Percentiles rank a stretch among this genome's conserved stretches.
Evolutionary conservation across 805 yeast species (phyloP).

Genomic region (Myxozyma geophila): DNA sequence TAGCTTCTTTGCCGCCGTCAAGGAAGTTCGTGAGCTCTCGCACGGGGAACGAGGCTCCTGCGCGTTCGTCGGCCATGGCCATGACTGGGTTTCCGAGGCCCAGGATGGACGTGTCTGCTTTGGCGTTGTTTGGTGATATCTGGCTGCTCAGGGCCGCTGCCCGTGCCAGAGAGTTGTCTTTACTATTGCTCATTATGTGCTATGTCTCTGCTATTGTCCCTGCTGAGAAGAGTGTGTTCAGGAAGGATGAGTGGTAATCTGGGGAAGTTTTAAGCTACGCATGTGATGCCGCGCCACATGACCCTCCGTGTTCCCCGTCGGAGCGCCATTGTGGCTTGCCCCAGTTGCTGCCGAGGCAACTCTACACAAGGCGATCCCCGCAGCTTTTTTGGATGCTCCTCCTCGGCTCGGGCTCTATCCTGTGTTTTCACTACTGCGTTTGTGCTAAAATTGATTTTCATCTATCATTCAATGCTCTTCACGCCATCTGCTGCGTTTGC

Average conservation of each 20-base stretch:
- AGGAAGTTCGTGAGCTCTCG: conserved; percentile 51
- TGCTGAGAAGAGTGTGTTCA: too few relatives aligned
- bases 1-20: conserved; percentile 50
- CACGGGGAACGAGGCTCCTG: conserved; percentile 45
- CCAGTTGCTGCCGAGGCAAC: background rate
- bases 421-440: background rate
- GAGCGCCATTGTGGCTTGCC: background rate
- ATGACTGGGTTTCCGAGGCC: conserved; percentile 31
- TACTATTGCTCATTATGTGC: background rate
- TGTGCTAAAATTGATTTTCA: background rate
- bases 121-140: background rate
- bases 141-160: conserved; percentile 15
- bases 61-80: conserved; percentile 49
- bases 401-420: conserved; percentile 4
- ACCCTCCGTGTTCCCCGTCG: background rate
- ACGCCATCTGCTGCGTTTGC: conserved; percentile 17
- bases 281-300: conserved; percentile 15
- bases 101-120: conserved; percentile 27
- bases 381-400: background rate
- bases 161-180: background rate
- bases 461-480: background rate
- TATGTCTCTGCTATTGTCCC: background rate
- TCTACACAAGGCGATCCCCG: background rate
- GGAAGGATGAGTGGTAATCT: conserved; percentile 7
- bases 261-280: conserved; percentile 13